phyloP scores from a whole-genome alignment of 73 alveolate genomes.

The Paramecium octaurelia region DNA sequence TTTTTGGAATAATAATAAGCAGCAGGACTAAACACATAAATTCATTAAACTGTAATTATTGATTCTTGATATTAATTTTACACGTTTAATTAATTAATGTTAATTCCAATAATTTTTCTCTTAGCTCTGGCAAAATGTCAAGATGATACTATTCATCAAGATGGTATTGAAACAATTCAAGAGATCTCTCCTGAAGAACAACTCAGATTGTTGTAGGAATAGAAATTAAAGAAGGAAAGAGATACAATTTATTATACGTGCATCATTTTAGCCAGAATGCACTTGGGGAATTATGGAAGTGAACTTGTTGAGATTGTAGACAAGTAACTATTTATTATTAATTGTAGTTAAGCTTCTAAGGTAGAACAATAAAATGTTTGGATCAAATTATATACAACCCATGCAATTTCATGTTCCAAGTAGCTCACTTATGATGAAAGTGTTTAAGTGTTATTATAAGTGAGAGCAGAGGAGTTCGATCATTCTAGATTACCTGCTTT shows the following conservation, averaged over 20 bases:
- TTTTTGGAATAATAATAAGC: not conserved
- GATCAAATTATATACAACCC: not conserved
- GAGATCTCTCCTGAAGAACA: not conserved
- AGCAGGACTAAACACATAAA: not conserved
- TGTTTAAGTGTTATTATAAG: not conserved
- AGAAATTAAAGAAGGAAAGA: not conserved
- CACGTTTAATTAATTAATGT: not conserved
- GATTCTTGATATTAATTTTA: not conserved
- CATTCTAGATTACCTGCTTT: not conserved
- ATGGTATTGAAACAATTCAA: not conserved
- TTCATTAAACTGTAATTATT: not conserved
- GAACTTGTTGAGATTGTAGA: not conserved
- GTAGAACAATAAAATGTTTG: slow-evolving; percentile 7
- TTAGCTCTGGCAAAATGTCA: not conserved
- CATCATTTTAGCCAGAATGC: slow-evolving; percentile 15
- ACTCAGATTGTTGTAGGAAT: not conserved
- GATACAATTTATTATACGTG: slow-evolving; percentile 20
- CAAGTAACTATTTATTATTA: not conserved
- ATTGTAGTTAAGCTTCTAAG: not conserved
- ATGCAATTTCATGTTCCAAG: not conserved
- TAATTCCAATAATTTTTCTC: not conserved
- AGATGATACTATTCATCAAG: not conserved
- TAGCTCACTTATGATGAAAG: not conserved
- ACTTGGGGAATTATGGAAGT: slow-evolving; percentile 35
- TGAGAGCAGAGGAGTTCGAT: slow-evolving; percentile 1